Evolutionary conservation across 257 asterid genomes (phyloP).

Genomic region (Ilex asprella): DNA sequence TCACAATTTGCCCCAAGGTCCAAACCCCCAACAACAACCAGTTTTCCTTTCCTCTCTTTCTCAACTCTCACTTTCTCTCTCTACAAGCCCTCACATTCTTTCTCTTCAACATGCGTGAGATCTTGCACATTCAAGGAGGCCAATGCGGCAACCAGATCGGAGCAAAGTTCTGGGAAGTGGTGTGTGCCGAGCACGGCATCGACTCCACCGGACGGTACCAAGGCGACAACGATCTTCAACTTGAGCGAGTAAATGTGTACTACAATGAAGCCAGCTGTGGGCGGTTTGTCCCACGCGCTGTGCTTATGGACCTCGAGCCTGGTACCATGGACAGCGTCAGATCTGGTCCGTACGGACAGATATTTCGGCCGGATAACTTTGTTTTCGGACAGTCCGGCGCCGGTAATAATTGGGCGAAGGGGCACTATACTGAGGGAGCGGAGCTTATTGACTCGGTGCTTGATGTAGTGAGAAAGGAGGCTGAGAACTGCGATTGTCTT

Average conservation of each 20-base stretch:
- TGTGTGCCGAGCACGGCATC: conserved; percentile 65
- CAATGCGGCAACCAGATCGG: conserved; percentile 89
- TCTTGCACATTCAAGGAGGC: conserved; percentile 78
- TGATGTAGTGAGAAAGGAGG: conserved; percentile 74
- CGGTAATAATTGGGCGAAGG: conserved; percentile 71
- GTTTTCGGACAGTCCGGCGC: conserved; percentile 81
- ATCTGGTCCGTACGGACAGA: conserved; percentile 72
- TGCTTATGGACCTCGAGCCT: conserved; percentile 76
- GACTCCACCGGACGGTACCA: conserved; percentile 68
- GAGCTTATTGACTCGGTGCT: conserved; percentile 75
- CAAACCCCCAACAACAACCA: not conserved
- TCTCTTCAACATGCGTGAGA: conserved; percentile 49
- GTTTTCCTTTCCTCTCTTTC: conserved; percentile 6
- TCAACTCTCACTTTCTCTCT: conserved; percentile 2
- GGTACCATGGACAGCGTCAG: conserved; percentile 81
- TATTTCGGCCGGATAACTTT: conserved; percentile 57
- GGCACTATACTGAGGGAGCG: conserved; percentile 77
- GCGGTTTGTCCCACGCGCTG: conserved; percentile 76
- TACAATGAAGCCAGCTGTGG: conserved; percentile 79
- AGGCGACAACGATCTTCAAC: conserved; percentile 58
- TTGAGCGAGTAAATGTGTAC: conserved; percentile 72
- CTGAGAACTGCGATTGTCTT: conserved; percentile 71
- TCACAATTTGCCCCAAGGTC: not conserved
- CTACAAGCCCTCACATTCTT: not conserved
- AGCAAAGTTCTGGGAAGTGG: conserved; percentile 68